Percentiles rank a stretch among this genome's conserved stretches.
Evolutionary conservation across 257 asterid genomes (phyloP).

Genomic region (Rauvolfia tetraphylla): DNA sequence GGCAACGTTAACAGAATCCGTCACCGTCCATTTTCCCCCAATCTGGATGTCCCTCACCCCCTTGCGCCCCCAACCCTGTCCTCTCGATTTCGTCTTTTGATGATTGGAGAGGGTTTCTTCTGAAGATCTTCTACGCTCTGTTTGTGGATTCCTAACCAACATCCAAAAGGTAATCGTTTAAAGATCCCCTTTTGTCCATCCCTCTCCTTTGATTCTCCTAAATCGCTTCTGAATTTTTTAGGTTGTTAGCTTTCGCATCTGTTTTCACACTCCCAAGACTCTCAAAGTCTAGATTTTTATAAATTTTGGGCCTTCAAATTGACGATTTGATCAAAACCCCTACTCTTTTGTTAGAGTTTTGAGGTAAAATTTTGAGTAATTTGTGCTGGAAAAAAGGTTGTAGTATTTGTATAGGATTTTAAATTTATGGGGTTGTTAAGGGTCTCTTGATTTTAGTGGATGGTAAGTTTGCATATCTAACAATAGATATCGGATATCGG

Average conservation of each 20-base stretch:
- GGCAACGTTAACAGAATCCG: slow-evolving; percentile 30
- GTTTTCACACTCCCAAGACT: neutral
- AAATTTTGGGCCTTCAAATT: neutral
- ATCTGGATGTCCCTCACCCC: too few species aligned
- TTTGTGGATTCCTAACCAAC: slow-evolving; percentile 12
- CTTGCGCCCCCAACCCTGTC: neutral
- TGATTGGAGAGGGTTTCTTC: slow-evolving; percentile 25
- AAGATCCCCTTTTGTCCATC: neutral
- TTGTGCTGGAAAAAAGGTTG: slow-evolving; percentile 3
- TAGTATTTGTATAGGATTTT: neutral
- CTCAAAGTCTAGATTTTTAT: neutral
- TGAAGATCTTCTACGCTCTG: slow-evolving; percentile 32
- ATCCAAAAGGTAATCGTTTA: slow-evolving; percentile 26
- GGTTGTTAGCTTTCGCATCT: neutral
- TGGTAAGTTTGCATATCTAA: neutral
- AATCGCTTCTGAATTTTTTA: neutral
- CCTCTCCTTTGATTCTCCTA: neutral
- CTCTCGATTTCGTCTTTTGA: slow-evolving; percentile 9
- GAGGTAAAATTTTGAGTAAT: slow-evolving; percentile 4
- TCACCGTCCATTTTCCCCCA: slow-evolving; percentile 34
- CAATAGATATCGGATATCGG: too few species aligned
- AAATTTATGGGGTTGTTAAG: neutral
- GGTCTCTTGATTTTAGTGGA: neutral
- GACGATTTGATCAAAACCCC: neutral
- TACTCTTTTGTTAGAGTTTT: neutral